These are phyloP conservation scores for Parsonsia alboflavescens DNA, from an alignment of 257 asterid genomes.

Conservation along the genomic window DNA sequence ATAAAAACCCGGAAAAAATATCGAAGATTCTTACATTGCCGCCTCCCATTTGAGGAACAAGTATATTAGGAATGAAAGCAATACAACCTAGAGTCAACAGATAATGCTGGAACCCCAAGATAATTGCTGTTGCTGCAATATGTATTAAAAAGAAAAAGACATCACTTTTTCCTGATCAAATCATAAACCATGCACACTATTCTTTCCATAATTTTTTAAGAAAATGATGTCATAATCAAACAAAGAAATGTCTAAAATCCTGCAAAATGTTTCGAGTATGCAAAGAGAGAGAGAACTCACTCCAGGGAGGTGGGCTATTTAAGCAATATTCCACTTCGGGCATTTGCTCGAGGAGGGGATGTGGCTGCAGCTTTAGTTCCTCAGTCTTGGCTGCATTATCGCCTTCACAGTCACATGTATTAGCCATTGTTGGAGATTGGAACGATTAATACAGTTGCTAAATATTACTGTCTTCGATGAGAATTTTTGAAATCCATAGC, in stretches of 20 bases:
- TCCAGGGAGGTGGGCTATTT: constrained; percentile 71
- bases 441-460: neutral
- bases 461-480: neutral
- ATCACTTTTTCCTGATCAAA: too few species aligned
- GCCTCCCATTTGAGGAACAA: constrained; percentile 81
- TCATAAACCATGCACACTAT: too few species aligned
- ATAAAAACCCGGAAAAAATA: neutral
- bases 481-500: neutral
- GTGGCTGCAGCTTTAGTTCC: constrained; percentile 31
- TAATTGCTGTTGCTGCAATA: constrained; percentile 52
- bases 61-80: constrained; percentile 55
- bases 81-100: constrained; percentile 55
- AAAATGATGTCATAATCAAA: neutral
- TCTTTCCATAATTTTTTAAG: neutral
- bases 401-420: constrained; percentile 7
- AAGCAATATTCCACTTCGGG: constrained; percentile 65
- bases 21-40: constrained; percentile 40
- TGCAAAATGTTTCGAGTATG: neutral
- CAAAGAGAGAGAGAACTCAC: constrained; percentile 25
- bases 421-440: constrained; percentile 24
- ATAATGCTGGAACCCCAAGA: constrained; percentile 81
- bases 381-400: constrained; percentile 17
- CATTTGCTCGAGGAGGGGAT: constrained; percentile 56
- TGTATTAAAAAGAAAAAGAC: too few species aligned
- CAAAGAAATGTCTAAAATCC: neutral